Evolutionary conservation across 2,329 filamentous ascomycete species (phyloP).

Genomic region (Pyricularia grisea): DNA sequence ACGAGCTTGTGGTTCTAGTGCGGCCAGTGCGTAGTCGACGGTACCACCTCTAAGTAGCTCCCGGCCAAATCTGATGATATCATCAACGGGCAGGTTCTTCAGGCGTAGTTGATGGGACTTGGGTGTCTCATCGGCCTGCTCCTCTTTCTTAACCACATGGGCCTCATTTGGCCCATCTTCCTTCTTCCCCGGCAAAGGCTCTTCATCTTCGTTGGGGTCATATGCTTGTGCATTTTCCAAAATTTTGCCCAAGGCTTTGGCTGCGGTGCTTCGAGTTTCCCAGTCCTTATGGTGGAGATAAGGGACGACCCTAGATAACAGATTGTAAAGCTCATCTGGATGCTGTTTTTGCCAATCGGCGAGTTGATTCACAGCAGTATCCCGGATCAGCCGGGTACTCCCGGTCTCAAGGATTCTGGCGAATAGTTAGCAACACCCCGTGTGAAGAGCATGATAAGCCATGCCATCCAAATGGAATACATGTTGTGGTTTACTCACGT

Average conservation of each 20-base stretch:
- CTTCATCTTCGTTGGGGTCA: constrained; percentile 76
- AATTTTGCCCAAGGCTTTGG: constrained; percentile 90
- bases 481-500: constrained; percentile 51
- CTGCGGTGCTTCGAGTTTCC: constrained; percentile 90
- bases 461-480: background rate
- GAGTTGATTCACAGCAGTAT: constrained; percentile 92
- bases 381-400: constrained; percentile 89
- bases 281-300: constrained; percentile 93
- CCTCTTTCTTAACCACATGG: constrained; percentile 48
- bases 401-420: constrained; percentile 88
- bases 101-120: constrained; percentile 52
- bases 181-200: constrained; percentile 19
- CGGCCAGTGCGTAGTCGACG: constrained; percentile 75
- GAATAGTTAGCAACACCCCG: constrained; percentile 3
- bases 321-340: constrained; percentile 93
- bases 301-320: constrained; percentile 87
- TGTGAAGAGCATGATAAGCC: constrained; percentile 3
- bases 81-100: constrained; percentile 64
- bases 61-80: constrained; percentile 75
- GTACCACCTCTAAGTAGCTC: constrained; percentile 77
- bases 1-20: constrained; percentile 71
- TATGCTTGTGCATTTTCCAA: constrained; percentile 80
- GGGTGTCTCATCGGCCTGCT: constrained; percentile 38
- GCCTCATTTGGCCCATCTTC: constrained; percentile 37
- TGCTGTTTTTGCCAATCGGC: constrained; percentile 98